Conservation (phyloP, 345 rosid species). For the thale cress (Arabidopsis thaliana) region DNA sequence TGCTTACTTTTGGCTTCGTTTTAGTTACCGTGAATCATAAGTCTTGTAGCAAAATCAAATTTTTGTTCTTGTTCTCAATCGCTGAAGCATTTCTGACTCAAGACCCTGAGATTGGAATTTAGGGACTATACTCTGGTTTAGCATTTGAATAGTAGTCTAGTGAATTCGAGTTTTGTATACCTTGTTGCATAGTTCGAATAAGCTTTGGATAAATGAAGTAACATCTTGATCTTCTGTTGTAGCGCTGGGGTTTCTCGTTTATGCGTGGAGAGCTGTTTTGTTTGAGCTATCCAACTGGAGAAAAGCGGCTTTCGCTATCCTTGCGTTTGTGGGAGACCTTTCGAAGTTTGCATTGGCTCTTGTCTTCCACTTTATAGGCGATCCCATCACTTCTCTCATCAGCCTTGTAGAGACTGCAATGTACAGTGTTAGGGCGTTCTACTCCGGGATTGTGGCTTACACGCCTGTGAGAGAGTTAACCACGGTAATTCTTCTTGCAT, state of each 20-base stretch:
- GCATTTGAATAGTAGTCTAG: constrained; percentile 3
- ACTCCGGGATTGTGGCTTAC: constrained; percentile 70
- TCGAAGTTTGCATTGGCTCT: constrained; percentile 67
- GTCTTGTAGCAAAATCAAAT: not conserved
- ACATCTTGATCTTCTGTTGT: constrained; percentile 41
- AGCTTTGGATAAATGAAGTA: not conserved
- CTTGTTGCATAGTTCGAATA: not conserved
- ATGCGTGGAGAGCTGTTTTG: constrained; percentile 88
- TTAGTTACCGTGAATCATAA: not conserved
- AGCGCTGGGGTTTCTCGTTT: constrained; percentile 74
- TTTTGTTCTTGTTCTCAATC: constrained; percentile 8
- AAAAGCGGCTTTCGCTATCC: constrained; percentile 50
- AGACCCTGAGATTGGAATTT: not conserved
- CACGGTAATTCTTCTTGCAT: constrained; percentile 65
- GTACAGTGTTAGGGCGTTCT: constrained; percentile 65
- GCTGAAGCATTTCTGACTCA: not conserved
- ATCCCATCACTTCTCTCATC: constrained; percentile 70
- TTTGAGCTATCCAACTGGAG: constrained; percentile 81
- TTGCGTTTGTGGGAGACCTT: constrained; percentile 64
- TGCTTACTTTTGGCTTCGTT: not conserved
- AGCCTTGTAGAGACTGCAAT: constrained; percentile 59
- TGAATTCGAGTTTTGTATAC: not conserved
- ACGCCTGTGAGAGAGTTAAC: constrained; percentile 75
- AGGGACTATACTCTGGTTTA: not conserved
- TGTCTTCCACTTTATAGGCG: constrained; percentile 73